phyloP scores from a whole-genome alignment of 2,329 filamentous ascomycete genomes.

The Karstenula rhodostoma region DNA sequence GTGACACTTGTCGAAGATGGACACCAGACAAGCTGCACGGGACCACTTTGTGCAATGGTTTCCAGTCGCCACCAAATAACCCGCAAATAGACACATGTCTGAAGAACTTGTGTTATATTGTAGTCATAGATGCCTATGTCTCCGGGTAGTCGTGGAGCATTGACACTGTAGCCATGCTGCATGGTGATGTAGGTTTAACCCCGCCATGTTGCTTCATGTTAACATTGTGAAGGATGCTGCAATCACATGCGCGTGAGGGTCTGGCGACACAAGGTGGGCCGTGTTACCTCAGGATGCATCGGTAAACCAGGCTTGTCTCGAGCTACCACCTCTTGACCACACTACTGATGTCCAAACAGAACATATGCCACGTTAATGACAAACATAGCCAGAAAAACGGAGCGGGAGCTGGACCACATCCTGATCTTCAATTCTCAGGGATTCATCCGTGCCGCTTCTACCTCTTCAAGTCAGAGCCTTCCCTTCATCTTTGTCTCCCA shows the following conservation, averaged over 20 bases:
- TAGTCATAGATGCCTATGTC: neutral
- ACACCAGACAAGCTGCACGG: neutral
- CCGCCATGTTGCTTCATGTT: neutral
- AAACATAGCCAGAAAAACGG: neutral
- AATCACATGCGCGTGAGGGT: neutral
- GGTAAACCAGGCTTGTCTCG: neutral
- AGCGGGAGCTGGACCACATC: neutral
- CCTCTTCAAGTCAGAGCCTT: neutral
- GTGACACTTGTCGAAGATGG: neutral
- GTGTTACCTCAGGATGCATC: neutral
- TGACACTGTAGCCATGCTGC: no score
- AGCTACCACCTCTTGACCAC: neutral
- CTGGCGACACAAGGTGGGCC: neutral
- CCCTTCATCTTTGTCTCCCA: neutral
- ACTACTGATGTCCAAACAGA: neutral
- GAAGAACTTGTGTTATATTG: neutral
- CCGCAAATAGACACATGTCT: neutral
- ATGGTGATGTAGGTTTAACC: no score
- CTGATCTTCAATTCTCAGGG: neutral
- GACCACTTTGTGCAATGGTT: no score
- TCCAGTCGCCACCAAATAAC: neutral
- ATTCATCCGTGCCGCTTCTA: no score
- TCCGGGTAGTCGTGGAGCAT: neutral
- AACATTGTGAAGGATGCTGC: neutral
- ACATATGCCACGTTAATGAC: neutral